Percentiles rank a stretch among this genome's conserved stretches.
Evolutionary conservation across 169 alveolate species (phyloP).

Genomic region (Plasmodium blacklocki): DNA sequence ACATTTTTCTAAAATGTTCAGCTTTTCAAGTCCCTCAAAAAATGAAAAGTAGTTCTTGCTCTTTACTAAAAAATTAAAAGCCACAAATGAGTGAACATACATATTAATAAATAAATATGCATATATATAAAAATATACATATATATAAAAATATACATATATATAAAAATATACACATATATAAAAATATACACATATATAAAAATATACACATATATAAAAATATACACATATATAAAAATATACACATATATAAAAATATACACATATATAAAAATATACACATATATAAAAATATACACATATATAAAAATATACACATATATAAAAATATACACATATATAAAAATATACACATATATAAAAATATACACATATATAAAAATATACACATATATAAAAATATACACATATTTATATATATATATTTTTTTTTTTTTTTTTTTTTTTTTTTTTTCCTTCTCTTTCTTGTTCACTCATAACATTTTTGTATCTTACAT

Average conservation of each 20-base stretch:
- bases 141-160: not conserved
- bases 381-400: not conserved
- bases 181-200: not conserved
- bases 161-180: not conserved
- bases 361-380: not conserved
- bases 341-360: not conserved
- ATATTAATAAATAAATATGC: not conserved
- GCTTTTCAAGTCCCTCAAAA: conserved; percentile 33
- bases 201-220: not conserved
- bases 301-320: not conserved
- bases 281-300: not conserved
- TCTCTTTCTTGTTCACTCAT: too few relatives aligned
- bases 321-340: not conserved
- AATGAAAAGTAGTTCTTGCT: conserved; percentile 63
- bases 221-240: not conserved
- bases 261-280: not conserved
- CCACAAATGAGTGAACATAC: not conserved
- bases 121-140: not conserved
- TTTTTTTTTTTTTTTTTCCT: too few relatives aligned
- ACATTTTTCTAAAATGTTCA: conserved; percentile 38
- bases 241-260: not conserved
- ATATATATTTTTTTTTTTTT: not conserved
- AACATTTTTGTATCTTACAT: conserved; percentile 3
- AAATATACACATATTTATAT: not conserved
- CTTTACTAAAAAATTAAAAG: conserved; percentile 3